Percentiles rank a stretch among this genome's conserved stretches.
Conservation (phyloP, 169 alveolate species). For the Sarcocystis neurona region DNA sequence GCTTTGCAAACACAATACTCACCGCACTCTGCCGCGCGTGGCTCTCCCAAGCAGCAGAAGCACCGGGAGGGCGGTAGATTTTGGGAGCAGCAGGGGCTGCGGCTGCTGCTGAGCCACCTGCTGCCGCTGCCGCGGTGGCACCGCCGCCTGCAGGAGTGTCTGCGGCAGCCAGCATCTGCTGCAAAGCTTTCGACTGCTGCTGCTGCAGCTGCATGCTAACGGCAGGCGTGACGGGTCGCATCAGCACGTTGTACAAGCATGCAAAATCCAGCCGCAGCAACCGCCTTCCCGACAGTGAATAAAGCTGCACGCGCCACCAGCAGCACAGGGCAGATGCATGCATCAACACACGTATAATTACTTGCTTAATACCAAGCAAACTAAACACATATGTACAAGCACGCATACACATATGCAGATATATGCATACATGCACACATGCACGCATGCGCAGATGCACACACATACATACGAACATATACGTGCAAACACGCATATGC, state of each 20-base stretch:
- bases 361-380: too few species aligned
- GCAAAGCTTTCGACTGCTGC: not conserved
- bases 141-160: not conserved
- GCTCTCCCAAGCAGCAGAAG: not conserved
- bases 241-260: not conserved
- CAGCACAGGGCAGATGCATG: too few species aligned
- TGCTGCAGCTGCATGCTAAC: not conserved
- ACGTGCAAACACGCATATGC: not conserved
- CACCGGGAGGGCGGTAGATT: slow-evolving; percentile 32
- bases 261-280: slow-evolving; percentile 20
- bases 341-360: too few species aligned
- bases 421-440: too few species aligned
- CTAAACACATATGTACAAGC: too few species aligned
- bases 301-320: too few species aligned
- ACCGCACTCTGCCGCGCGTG: slow-evolving; percentile 20
- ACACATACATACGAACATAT: too few species aligned
- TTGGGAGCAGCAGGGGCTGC: not conserved
- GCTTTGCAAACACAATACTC: not conserved
- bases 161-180: not conserved
- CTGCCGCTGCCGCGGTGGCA: not conserved
- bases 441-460: too few species aligned
- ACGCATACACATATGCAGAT: too few species aligned
- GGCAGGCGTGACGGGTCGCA: slow-evolving; percentile 4
- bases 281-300: too few species aligned
- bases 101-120: not conserved